Base-by-base conservation (phyloP, 345 rosid genomes). In the Populus pruinosa region DNA sequence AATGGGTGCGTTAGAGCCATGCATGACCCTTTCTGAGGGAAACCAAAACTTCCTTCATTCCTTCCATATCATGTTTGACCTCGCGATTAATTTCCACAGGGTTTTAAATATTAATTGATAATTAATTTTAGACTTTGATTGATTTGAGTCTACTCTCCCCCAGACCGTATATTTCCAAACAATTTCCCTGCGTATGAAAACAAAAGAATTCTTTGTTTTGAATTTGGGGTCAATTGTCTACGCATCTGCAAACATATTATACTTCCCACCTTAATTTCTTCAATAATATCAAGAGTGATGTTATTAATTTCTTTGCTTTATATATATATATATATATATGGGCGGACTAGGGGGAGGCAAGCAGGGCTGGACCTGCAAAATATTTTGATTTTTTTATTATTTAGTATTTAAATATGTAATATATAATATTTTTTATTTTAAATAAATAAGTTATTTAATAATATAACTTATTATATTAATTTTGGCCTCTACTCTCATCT, bases 21-120 rank as follows among this genome's bases (percentile, higher is more conserved):
- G 84, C 44, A 25, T 71, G 84, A 76, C 76, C 70, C 82, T 59
- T 47, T 50, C 29, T 23, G 23, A 5, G 53, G 82, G 84, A 84
- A 75, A 81, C 82, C 82, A 78, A 71, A 68, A 76, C 43, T 73
- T 74, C 59, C 53, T 31, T 36, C 20, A 41, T n/a, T 33, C 36
- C 36, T 33, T 17, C 29, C n/a, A 25, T 10, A 5, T 33, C 47
- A 23, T 36, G 17, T 55, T 76, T 47, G 79, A 76, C 72, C 36
- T 67, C 5, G 29, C 41, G 16, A 43, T 33, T 33, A 33, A 33
- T 23, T 74, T 39, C 68, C 31, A 36, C 31, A 12, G 49, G 7
- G 20, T 38, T 35, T 67, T 59, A 59, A 56, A 25, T 25, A 25
- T 56, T n/a, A 56, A 59, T 10, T n/a, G 23, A 10, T 10, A 59